A percentile compares a stretch with the other conserved stretches of the same genome.
phyloP scores from a whole-genome alignment of 2,329 filamentous ascomycete genomes.

The Diatrype stigma region DNA sequence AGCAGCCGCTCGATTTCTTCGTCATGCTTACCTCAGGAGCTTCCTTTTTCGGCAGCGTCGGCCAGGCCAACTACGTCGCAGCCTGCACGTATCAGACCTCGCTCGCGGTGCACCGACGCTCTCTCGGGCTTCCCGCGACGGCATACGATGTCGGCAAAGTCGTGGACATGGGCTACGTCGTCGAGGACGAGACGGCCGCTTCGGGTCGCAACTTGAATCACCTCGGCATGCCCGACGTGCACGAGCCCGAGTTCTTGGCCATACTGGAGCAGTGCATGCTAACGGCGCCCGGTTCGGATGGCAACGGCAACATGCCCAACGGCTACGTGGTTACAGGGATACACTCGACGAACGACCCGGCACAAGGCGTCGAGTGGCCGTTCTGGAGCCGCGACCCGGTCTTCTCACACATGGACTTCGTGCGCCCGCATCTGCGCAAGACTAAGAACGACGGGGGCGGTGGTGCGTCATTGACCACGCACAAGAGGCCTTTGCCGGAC shows the following conservation, averaged over 20 bases:
- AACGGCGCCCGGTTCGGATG: background rate
- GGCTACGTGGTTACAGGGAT: background rate
- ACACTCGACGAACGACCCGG: background rate
- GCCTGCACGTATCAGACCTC: conserved; percentile 28
- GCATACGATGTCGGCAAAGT: conserved; percentile 6
- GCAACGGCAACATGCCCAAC: background rate
- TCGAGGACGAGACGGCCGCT: background rate
- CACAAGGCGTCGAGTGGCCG: background rate
- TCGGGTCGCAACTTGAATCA: background rate
- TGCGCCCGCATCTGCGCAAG: background rate
- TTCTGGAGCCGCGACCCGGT: background rate
- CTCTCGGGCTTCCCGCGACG: conserved; percentile 2
- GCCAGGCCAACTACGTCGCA: conserved; percentile 27
- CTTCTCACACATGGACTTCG: background rate
- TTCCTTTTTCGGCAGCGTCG: conserved; percentile 15
- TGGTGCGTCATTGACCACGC: background rate
- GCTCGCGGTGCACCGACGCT: conserved; percentile 8
- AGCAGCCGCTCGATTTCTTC: conserved; percentile 26
- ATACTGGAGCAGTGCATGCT: background rate
- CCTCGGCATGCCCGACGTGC: background rate
- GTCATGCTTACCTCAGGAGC: conserved; percentile 21
- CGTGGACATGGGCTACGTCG: conserved; percentile 6
- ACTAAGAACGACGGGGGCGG: background rate
- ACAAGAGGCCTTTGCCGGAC: background rate
- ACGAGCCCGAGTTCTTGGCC: background rate